A percentile compares a stretch with the other conserved stretches of the same genome.
These are phyloP conservation scores for Berkeleyomyces rouxiae DNA, from an alignment of 2,329 filamentous ascomycete genomes.

Conservation along the genomic window DNA sequence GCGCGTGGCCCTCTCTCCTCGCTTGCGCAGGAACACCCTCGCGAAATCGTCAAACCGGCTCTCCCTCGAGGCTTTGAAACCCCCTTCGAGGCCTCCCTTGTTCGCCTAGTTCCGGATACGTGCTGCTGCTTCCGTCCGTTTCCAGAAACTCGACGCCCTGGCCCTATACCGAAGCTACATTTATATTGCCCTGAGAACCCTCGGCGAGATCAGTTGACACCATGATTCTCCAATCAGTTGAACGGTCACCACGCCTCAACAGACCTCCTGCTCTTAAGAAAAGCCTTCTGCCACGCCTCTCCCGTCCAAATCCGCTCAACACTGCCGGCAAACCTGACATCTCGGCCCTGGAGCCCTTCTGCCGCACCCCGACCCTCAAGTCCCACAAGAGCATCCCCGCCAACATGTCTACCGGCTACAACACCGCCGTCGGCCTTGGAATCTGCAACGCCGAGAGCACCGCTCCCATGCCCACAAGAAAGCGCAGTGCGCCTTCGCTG, in stretches of 20 bases:
- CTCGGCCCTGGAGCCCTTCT: not conserved
- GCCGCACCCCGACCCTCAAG: not conserved
- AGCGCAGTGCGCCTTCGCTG: conserved; percentile 48
- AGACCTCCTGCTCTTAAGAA: not conserved
- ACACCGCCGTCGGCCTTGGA: not conserved
- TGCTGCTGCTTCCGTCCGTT: not conserved
- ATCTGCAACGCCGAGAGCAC: not conserved
- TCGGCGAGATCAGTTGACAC: too few relatives aligned
- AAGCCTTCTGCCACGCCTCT: not conserved
- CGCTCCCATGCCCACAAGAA: conserved; percentile 22
- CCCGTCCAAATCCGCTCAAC: not conserved
- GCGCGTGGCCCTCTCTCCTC: too few relatives aligned
- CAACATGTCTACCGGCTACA: not conserved
- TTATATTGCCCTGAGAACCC: not conserved
- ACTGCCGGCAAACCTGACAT: not conserved
- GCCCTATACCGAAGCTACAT: not conserved
- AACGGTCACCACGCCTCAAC: not conserved
- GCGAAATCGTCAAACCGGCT: too few relatives aligned
- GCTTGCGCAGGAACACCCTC: too few relatives aligned
- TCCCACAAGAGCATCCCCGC: not conserved
- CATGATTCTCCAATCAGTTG: conserved; percentile 1
- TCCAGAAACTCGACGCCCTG: not conserved
- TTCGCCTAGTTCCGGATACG: not conserved
- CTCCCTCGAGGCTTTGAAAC: too few relatives aligned
- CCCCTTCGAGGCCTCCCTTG: not conserved